Conservation (phyloP, 2,329 filamentous ascomycete genomes). For the Neocatenulostroma microsporum region DNA sequence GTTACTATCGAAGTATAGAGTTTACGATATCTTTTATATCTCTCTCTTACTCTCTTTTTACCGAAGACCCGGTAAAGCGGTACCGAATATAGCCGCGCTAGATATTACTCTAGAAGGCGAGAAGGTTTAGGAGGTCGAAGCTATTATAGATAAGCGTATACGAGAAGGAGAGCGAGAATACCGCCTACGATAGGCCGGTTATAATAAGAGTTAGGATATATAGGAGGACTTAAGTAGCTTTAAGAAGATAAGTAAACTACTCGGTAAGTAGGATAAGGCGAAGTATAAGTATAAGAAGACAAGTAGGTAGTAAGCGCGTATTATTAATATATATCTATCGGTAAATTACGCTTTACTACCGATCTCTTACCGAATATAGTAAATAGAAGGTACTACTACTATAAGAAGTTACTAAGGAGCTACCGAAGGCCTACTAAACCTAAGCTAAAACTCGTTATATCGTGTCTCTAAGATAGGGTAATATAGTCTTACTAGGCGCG, state of each 20-base stretch:
- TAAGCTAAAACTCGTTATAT: too few relatives aligned
- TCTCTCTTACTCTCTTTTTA: too few relatives aligned
- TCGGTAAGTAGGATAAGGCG: too few relatives aligned
- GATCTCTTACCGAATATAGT: background rate
- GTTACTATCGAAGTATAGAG: background rate
- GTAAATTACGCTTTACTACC: too few relatives aligned
- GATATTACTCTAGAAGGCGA: background rate
- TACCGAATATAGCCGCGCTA: background rate
- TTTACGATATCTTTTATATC: conserved; percentile 1
- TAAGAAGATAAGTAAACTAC: too few relatives aligned
- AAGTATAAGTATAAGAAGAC: too few relatives aligned
- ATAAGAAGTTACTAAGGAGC: conserved; percentile 38
- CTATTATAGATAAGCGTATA: background rate
- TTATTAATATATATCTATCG: background rate
- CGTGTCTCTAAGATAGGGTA: too few relatives aligned
- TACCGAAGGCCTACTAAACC: too few relatives aligned
- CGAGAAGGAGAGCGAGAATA: background rate
- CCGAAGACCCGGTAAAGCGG: too few relatives aligned
- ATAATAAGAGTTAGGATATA: background rate
- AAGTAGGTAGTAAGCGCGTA: too few relatives aligned
- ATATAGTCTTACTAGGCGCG: too few relatives aligned
- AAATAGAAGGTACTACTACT: background rate
- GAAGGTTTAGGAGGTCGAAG: background rate
- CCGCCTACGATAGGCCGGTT: background rate
- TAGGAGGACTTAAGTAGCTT: conserved; percentile 1